phyloP scores from a whole-genome alignment of 768 basidiomycete species.

The Mycena alexandri region DNA sequence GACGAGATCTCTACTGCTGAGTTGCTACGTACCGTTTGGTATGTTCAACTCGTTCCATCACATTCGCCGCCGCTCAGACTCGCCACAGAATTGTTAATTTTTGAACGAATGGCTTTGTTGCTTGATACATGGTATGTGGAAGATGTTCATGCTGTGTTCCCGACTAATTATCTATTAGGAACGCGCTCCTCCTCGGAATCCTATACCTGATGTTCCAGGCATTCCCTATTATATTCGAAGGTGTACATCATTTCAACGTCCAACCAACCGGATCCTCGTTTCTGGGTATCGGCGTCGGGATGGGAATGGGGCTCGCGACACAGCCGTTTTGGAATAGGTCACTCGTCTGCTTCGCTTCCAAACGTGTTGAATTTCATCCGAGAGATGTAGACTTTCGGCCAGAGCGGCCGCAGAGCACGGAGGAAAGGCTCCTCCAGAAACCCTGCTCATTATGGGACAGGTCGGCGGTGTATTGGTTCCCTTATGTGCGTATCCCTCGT shows the following conservation, averaged over 20 bases:
- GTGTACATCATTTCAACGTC: slow-evolving; percentile 60
- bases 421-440: slow-evolving; percentile 73
- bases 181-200: slow-evolving; percentile 68
- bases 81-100: slow-evolving; percentile 66
- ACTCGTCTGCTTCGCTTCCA: slow-evolving; percentile 30
- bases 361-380: not conserved
- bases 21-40: slow-evolving; percentile 82
- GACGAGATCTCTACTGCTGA: slow-evolving; percentile 61
- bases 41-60: slow-evolving; percentile 41
- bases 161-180: slow-evolving; percentile 64
- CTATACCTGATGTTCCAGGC: slow-evolving; percentile 77
- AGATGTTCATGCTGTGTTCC: slow-evolving; percentile 46
- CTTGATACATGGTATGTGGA: slow-evolving; percentile 72
- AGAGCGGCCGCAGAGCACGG: slow-evolving; percentile 53
- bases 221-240: slow-evolving; percentile 66
- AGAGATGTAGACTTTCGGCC: slow-evolving; percentile 50
- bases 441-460: slow-evolving; percentile 74
- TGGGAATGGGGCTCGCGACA: slow-evolving; percentile 61
- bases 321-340: slow-evolving; percentile 72
- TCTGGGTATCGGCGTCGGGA: slow-evolving; percentile 72
- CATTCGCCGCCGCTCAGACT: slow-evolving; percentile 3
- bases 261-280: slow-evolving; percentile 69
- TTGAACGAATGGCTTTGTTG: slow-evolving; percentile 82
- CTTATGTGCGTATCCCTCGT: slow-evolving; percentile 60
- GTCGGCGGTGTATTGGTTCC: slow-evolving; percentile 77